Conservation (phyloP, 2,329 filamentous ascomycete genomes). For the Neofusicoccum ribis region DNA sequence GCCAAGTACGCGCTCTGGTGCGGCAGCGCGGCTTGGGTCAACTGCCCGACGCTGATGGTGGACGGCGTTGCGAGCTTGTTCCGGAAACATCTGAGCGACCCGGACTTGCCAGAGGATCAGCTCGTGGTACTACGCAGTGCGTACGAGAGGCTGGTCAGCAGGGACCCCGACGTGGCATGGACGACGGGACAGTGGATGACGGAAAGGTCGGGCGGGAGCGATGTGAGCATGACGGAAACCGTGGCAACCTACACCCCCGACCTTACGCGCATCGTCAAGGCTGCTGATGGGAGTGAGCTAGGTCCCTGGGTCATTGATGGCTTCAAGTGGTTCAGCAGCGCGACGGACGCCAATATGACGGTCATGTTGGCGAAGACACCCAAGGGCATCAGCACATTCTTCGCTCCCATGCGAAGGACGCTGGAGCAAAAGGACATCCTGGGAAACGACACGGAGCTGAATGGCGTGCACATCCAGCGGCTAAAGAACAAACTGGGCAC, state of each 20-base stretch:
- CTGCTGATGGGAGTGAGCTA: slow-evolving; percentile 40
- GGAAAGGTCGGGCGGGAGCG: slow-evolving; percentile 60
- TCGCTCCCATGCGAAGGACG: slow-evolving; percentile 60
- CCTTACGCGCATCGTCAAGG: neutral
- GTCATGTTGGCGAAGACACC: slow-evolving; percentile 64
- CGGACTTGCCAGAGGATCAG: slow-evolving; percentile 21
- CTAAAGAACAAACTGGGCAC: slow-evolving; percentile 75
- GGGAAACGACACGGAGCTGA: slow-evolving; percentile 49
- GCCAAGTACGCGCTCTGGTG: slow-evolving; percentile 59
- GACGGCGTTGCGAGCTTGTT: slow-evolving; percentile 54
- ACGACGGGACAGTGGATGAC: slow-evolving; percentile 81
- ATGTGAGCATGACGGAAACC: slow-evolving; percentile 69
- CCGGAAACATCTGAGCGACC: too few relatives aligned
- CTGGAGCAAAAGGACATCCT: slow-evolving; percentile 22
- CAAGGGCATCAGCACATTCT: slow-evolving; percentile 61
- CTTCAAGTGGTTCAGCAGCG: slow-evolving; percentile 72
- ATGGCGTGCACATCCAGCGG: slow-evolving; percentile 67
- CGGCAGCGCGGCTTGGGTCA: slow-evolving; percentile 47
- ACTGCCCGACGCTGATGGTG: slow-evolving; percentile 68
- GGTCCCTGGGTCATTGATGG: slow-evolving; percentile 64
- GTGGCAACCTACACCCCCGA: slow-evolving; percentile 34
- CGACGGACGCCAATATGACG: slow-evolving; percentile 65
- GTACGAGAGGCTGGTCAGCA: slow-evolving; percentile 51
- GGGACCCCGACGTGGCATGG: slow-evolving; percentile 58
- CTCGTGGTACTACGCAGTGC: neutral